Conservation (phyloP, 225 moss, liverwort and hornwort genomes). For the Pleurozium schreberi region DNA sequence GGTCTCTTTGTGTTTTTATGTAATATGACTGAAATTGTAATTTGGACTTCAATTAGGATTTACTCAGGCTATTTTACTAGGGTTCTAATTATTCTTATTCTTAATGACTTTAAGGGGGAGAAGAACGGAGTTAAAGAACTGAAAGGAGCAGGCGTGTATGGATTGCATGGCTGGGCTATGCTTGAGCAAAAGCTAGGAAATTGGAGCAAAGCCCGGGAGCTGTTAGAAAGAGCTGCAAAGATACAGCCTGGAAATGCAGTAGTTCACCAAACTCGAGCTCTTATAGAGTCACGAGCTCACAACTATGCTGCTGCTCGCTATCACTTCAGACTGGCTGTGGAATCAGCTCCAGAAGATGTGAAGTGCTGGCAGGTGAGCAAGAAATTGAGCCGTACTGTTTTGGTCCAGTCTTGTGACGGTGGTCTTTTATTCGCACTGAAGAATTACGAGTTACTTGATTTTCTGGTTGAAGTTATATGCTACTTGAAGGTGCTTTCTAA, state of each 20-base stretch:
- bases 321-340: constrained; percentile 64
- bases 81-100: not conserved
- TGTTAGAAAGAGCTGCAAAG: constrained; percentile 68
- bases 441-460: not conserved
- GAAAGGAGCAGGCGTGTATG: constrained; percentile 64
- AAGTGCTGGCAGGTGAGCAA: constrained; percentile 82
- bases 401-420: not conserved
- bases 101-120: constrained; percentile 38
- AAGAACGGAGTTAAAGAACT: constrained; percentile 38
- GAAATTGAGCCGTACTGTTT: not conserved
- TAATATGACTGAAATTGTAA: not conserved
- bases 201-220: constrained; percentile 71
- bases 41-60: not conserved
- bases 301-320: constrained; percentile 69
- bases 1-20: not conserved
- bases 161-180: constrained; percentile 87
- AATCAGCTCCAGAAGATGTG: constrained; percentile 73
- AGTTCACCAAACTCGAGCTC: constrained; percentile 75
- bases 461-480: not conserved
- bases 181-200: constrained; percentile 78
- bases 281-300: constrained; percentile 67
- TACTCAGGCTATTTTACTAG: not conserved
- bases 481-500: not conserved
- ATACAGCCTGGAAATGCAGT: constrained; percentile 88
- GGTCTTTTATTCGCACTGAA: not conserved